Percentiles rank a stretch among this genome's conserved stretches.
Conservation (phyloP, 768 basidiomycete genomes). For the Tulasnella sp. region DNA sequence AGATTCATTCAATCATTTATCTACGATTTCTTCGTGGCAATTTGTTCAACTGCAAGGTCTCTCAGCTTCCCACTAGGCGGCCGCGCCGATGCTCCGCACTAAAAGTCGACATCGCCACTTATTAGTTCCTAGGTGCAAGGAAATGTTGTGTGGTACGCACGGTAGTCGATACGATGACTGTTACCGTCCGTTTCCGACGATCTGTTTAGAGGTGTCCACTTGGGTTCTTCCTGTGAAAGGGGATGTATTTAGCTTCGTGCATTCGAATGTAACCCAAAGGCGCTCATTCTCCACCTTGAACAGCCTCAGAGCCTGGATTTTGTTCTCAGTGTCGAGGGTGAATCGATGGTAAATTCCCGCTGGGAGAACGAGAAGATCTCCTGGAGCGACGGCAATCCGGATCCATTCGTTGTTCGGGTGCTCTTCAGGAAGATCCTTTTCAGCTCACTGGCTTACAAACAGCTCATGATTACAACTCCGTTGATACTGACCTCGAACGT, state of each 20-base stretch:
- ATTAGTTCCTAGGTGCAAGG: background rate
- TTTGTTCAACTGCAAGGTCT: background rate
- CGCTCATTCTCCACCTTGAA: slow-evolving; percentile 54
- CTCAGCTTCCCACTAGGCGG: background rate
- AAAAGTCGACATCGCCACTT: background rate
- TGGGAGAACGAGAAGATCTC: slow-evolving; percentile 81
- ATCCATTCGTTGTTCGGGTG: slow-evolving; percentile 68
- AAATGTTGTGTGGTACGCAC: background rate
- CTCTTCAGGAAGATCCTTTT: slow-evolving; percentile 37
- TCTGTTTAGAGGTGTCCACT: slow-evolving; percentile 77
- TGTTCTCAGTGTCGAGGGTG: slow-evolving; percentile 70
- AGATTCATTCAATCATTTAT: background rate
- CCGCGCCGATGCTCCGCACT: background rate
- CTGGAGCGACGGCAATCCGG: slow-evolving; percentile 61
- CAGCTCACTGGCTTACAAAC: background rate
- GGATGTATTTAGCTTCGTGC: background rate
- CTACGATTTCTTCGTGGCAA: background rate
- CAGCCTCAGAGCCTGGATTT: slow-evolving; percentile 68
- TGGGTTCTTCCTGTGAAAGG: slow-evolving; percentile 68
- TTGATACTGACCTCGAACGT: slow-evolving; percentile 61
- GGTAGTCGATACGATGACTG: slow-evolving; percentile 51
- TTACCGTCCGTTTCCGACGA: slow-evolving; percentile 55
- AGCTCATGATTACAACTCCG: background rate
- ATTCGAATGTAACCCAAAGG: background rate
- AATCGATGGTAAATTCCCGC: slow-evolving; percentile 93